Evolutionary conservation across 768 basidiomycete species (phyloP), one percentile per base, ranked within the genome.

Genomic region (Hericium alpestre): DNA sequence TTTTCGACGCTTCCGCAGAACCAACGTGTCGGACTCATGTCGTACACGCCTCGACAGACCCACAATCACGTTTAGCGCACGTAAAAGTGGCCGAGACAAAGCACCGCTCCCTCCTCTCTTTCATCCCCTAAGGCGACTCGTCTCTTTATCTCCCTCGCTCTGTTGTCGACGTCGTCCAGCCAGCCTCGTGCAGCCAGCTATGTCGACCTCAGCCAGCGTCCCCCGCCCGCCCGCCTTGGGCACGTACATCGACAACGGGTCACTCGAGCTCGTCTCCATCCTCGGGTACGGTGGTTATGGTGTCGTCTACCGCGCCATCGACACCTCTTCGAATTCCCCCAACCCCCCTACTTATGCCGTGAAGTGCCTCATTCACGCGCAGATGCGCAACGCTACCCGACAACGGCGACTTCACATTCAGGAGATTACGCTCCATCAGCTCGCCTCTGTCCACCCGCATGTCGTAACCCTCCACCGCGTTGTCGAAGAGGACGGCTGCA

Each of bases 221-320:
- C 62, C 66, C 60, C 71, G 50, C 72, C 77, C 61, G 71, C 76
- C 76, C 38, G 67, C 74, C 60, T 72, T 87, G 59, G 93, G 93
- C 48, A 84, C 86, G 60, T 71, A 82, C 67, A 90, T 98, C 75
- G 91, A 94, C 77, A 78, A 81, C 61, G 85, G 83, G 63, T 74
- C 81, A 51, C 81, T 97, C 58, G 81, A 93, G 70, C 84, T 98
- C 59, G 80, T 88, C 64, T 83, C 88, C 65, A 79, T 94, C 60
- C 81, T 98, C 52, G 95, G 95, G 38, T 82, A 88, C 38, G 95
- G 95, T 12, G 94, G 94, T 22, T 98, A 96, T 67, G 95, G 95
- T 55, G 85, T 93, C 64, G 95, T 97, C 11, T 96, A 95, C 70
- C 87, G 89, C 56, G 94, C 91, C 23, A 75, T 88, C 58, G 87